Percentiles rank a stretch among this genome's conserved stretches.
Conservation (phyloP, 495 filamentous ascomycete genomes). For the Talaromyces wortmannii region DNA sequence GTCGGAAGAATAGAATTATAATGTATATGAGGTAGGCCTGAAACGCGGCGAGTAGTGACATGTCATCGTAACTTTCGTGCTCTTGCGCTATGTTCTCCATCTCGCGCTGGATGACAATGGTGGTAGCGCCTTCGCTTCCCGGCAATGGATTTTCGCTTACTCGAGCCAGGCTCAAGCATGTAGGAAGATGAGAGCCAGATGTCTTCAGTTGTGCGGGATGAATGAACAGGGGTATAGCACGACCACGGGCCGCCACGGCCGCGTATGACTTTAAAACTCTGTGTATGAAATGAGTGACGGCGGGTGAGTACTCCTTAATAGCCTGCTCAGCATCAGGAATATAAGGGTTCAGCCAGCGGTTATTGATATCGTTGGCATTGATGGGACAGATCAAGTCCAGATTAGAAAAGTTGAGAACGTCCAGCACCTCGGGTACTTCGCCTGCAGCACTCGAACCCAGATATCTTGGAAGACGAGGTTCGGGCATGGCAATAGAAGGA, state of each 20-base stretch:
- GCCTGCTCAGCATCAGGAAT: conserved; percentile 31
- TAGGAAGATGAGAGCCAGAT: conserved; percentile 22
- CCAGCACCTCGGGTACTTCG: not conserved
- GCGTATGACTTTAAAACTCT: conserved; percentile 38
- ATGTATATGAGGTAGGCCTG: conserved; percentile 43
- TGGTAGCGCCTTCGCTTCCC: conserved; percentile 26
- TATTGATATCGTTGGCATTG: conserved; percentile 34
- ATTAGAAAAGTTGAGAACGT: conserved; percentile 12
- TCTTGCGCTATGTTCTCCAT: conserved; percentile 28
- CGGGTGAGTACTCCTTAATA: conserved; percentile 27
- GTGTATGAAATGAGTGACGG: conserved; percentile 26
- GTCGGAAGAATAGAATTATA: conserved; percentile 33
- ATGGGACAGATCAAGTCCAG: conserved; percentile 34
- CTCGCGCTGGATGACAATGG: conserved; percentile 27
- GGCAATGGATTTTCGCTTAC: conserved; percentile 31
- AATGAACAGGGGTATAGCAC: conserved; percentile 30
- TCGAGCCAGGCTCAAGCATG: conserved; percentile 35
- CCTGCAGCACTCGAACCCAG: not conserved
- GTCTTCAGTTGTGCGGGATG: conserved; percentile 22
- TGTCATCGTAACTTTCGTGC: conserved; percentile 22
- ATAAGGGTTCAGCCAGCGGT: conserved; percentile 39
- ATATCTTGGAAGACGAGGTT: not conserved
- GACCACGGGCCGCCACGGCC: conserved; percentile 24
- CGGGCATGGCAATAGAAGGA: not conserved
- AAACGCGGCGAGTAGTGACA: conserved; percentile 32